Base-by-base conservation (phyloP, 2,329 filamentous ascomycete genomes). In the Penicillium griseofulvum region DNA sequence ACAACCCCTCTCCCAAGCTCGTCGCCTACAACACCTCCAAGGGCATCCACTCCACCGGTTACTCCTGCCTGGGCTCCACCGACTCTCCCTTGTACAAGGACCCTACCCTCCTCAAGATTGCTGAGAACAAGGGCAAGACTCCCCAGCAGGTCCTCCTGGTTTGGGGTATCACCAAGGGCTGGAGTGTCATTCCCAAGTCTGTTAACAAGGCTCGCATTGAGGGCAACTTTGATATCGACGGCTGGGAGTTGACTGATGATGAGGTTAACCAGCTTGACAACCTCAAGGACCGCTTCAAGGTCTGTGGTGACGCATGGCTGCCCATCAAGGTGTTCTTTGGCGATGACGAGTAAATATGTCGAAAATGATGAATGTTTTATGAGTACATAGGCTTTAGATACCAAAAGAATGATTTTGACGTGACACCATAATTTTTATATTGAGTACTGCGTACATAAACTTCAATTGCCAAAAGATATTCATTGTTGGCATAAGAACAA, bases 151-250 rank as follows among this genome's bases (percentile, higher is more conserved):
- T 81, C 7, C 76, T 81, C 26, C 72, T 84, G 34, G 79, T 86
- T 66, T 96, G 90, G 90, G 90, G 90, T 61, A 77, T 95, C 52
- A 84, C 89, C 72, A 86, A 91, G 70, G 90, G 88, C 56, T 90
- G 87, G 80, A 88, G 85, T 62, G 90, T 96, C 49, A 91, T 96
- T 66, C 90, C 90, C 67, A 96, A 96, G 82, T 88, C 84, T 49
- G 88, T 92, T 55, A 91, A 84, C 62, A 82, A 85, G 63, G 80
- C 79, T 50, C 83, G 90, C 39, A 91, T 96, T 67, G 80, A 88
- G 74, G 83, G 78, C 59, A 95, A 96, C 81, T 90, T 86, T 65
- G 83, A 88, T 71, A 79, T 90, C 49, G 84, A 91, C 72, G 89
- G 87, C 50, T 93, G 86, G 85, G 79, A 83, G 56, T 76, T 95